These are phyloP conservation scores for Perkinsus chesapeaki DNA, from an alignment of 169 alveolate genomes.

Conservation along the genomic window DNA sequence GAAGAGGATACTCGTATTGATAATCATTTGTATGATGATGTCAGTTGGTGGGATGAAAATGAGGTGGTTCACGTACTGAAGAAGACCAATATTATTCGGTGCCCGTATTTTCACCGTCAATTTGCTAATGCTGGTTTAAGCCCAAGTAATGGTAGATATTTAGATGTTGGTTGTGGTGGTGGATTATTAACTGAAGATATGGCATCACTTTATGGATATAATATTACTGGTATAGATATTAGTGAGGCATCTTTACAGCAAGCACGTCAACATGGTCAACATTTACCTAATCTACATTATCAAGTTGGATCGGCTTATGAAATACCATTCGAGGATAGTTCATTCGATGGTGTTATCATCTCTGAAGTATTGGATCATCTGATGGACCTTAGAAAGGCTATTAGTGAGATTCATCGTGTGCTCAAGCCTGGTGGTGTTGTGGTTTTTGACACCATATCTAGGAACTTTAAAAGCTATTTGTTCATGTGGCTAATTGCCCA, in stretches of 20 bases:
- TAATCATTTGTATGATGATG: neutral
- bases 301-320: neutral
- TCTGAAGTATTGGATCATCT: neutral
- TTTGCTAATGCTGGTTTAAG: neutral
- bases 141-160: neutral
- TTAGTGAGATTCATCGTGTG: neutral
- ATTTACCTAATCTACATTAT: neutral
- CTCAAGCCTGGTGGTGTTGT: neutral
- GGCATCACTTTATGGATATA: neutral
- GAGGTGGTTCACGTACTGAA: neutral
- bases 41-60: neutral
- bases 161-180: neutral
- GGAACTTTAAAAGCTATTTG: neutral
- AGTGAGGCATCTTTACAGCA: neutral
- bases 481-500: neutral
- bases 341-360: neutral
- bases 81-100: neutral
- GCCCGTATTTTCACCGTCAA: neutral
- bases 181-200: neutral
- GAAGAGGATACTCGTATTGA: neutral
- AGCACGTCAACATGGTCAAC: neutral
- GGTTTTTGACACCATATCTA: neutral
- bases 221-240: neutral
- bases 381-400: neutral
- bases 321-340: neutral